A percentile compares a stretch with the other conserved stretches of the same genome.
These are phyloP conservation scores for Cubamyces lactineus DNA, from an alignment of 768 basidiomycete genomes.

Conservation along the genomic window DNA sequence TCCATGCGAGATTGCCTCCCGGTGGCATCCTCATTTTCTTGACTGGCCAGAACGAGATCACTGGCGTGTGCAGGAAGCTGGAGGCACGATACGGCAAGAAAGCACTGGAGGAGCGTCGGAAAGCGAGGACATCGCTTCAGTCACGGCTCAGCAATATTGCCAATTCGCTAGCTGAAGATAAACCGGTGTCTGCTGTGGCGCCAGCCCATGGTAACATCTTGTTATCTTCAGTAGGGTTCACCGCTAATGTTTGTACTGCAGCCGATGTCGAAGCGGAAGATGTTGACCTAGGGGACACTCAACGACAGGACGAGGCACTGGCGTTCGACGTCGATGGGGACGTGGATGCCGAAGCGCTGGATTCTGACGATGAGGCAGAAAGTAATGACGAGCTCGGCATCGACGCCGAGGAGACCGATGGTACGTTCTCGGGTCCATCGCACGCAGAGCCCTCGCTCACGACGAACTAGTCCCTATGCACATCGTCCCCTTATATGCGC, in stretches of 20 bases:
- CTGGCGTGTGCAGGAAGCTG: slow-evolving; percentile 78
- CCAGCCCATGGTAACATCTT: slow-evolving; percentile 51
- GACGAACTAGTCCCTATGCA: slow-evolving; percentile 80
- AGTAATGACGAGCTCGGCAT: slow-evolving; percentile 60
- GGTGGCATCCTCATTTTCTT: slow-evolving; percentile 94
- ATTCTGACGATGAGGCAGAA: slow-evolving; percentile 69
- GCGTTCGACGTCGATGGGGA: slow-evolving; percentile 73
- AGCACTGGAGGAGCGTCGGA: slow-evolving; percentile 58
- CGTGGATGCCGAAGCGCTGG: slow-evolving; percentile 73
- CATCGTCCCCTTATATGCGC: slow-evolving; percentile 90
- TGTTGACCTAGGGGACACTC: slow-evolving; percentile 61
- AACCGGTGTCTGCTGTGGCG: slow-evolving; percentile 32
- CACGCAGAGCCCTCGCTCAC: neutral
- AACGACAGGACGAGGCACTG: slow-evolving; percentile 47
- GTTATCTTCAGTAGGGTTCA: neutral
- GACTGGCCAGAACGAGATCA: slow-evolving; percentile 96
- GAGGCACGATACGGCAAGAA: slow-evolving; percentile 76
- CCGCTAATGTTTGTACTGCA: slow-evolving; percentile 29
- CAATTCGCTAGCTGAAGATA: slow-evolving; percentile 11
- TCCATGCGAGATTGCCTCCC: slow-evolving; percentile 88
- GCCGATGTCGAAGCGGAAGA: slow-evolving; percentile 85
- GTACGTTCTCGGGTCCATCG: slow-evolving; percentile 37
- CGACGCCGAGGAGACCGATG: slow-evolving; percentile 67
- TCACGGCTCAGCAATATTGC: slow-evolving; percentile 18
- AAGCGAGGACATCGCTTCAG: slow-evolving; percentile 30